Conservation (phyloP, 164 flowering plant species). For the Vitis amurensis region DNA sequence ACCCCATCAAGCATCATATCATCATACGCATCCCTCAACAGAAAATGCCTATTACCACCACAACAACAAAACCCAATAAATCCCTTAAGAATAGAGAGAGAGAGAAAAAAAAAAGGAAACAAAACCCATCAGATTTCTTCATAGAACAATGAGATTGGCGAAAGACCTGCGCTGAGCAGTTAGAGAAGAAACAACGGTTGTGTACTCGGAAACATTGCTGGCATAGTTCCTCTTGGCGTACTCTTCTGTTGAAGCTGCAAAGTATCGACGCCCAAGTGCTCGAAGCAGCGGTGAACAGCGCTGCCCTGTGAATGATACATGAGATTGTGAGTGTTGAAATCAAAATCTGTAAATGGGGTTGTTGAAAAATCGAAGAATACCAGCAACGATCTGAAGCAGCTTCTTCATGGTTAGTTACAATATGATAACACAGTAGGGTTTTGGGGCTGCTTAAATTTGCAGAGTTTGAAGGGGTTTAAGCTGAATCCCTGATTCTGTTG, state of each 20-base stretch:
- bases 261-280: constrained; percentile 35
- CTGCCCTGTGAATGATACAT: constrained; percentile 20
- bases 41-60: constrained; percentile 39
- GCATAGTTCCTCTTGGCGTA: constrained; percentile 77
- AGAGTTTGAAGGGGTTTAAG: no score
- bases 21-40: constrained; percentile 86
- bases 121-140: no score
- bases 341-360: no score
- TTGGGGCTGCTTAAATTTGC: no score
- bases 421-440: no score
- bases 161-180: constrained; percentile 61
- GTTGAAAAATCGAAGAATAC: no score
- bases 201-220: constrained; percentile 75
- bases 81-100: not conserved
- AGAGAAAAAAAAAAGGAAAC: not conserved
- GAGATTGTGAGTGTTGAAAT: no score
- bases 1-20: constrained; percentile 92
- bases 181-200: constrained; percentile 70
- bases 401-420: no score
- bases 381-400: no score
- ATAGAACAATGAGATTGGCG: not conserved
- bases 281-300: constrained; percentile 30
- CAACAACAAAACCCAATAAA: not conserved
- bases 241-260: constrained; percentile 43
- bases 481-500: no score